Conservation (phyloP, 768 basidiomycete species). For the Cystobasidium tubakii region DNA sequence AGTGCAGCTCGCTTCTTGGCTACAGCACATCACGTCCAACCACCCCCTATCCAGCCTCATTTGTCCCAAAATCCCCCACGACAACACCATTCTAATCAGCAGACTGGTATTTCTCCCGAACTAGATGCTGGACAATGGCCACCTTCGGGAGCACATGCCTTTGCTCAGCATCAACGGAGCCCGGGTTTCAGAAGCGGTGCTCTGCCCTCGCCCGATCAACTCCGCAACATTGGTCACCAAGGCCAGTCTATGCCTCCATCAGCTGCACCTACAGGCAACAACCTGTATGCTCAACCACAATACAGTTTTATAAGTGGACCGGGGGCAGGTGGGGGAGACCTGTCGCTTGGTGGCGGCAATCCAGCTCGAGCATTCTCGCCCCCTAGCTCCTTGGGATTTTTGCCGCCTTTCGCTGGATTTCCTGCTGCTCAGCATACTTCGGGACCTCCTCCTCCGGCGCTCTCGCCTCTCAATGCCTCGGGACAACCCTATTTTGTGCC, state of each 20-base stretch:
- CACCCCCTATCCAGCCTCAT: constrained; percentile 20
- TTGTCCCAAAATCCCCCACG: background rate
- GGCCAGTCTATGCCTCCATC: background rate
- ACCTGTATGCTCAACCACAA: background rate
- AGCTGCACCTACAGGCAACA: background rate
- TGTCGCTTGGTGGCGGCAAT: background rate
- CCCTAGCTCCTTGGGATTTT: background rate
- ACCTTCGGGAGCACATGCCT: background rate
- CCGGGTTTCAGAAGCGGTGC: constrained; percentile 2
- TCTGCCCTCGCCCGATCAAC: background rate
- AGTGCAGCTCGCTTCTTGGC: constrained; percentile 31
- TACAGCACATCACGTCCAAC: constrained; percentile 30
- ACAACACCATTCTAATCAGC: background rate
- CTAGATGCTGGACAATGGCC: background rate
- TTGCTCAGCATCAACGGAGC: constrained; percentile 1
- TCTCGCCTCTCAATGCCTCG: constrained; percentile 16
- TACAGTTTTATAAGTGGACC: background rate
- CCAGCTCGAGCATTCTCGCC: background rate
- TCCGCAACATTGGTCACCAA: background rate
- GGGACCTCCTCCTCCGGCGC: background rate
- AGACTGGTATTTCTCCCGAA: background rate
- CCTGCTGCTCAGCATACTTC: constrained; percentile 10
- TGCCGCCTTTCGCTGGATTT: constrained; percentile 32
- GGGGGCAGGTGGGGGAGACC: background rate
- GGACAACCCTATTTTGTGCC: constrained; percentile 31